These are phyloP conservation scores for Nepenthes gracilis DNA, from an alignment of 148 eudicot species.

Conservation along the genomic window DNA sequence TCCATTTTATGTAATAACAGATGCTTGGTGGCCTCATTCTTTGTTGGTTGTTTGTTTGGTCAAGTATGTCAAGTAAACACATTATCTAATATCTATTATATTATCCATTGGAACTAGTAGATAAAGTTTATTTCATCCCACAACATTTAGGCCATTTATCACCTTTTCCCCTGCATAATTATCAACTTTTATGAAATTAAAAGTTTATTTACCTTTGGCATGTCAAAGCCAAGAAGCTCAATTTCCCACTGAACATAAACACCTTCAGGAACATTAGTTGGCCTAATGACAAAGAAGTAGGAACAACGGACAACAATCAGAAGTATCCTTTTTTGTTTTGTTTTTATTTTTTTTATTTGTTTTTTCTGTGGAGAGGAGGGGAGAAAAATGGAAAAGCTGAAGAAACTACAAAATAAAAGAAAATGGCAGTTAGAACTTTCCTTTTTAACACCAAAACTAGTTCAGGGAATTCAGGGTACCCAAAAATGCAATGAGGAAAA, in stretches of 20 bases:
- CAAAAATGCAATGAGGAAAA: background rate
- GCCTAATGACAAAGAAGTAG: conserved; percentile 34
- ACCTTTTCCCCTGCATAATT: background rate
- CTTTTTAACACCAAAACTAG: background rate
- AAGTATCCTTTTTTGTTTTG: no score
- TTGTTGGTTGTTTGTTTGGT: no score
- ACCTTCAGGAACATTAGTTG: conserved; percentile 81
- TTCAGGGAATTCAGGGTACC: background rate
- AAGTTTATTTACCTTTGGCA: conserved; percentile 42
- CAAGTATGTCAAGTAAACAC: no score
- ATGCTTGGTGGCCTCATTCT: no score
- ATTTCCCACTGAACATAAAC: conserved; percentile 89
- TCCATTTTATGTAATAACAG: no score
- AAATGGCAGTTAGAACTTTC: background rate
- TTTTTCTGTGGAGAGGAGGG: background rate
- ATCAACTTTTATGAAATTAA: background rate
- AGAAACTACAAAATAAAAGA: background rate
- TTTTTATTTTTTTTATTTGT: no score
- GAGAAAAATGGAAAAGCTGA: background rate
- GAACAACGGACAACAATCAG: background rate
- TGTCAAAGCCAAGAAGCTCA: conserved; percentile 92
- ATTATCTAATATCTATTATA: no score
- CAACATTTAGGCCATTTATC: background rate
- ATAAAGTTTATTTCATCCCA: background rate
- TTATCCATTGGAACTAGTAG: no score